Evolutionary conservation across 169 alveolate genomes (phyloP).

Genomic region (Eimeria praecox): DNA sequence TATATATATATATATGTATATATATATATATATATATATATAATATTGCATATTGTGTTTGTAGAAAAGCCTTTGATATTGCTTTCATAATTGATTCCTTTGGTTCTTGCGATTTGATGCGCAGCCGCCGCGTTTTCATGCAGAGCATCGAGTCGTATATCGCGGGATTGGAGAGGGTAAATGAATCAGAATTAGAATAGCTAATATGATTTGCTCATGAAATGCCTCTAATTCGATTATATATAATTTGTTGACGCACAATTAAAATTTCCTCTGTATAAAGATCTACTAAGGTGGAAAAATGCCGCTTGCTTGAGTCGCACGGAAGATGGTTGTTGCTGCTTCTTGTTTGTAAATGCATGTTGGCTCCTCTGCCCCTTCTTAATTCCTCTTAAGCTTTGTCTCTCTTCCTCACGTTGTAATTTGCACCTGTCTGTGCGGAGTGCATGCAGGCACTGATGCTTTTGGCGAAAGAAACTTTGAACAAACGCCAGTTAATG

Average conservation of each 20-base stretch:
- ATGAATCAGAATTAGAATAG: background rate
- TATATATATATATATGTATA: background rate
- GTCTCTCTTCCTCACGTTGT: background rate
- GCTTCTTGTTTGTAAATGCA: background rate
- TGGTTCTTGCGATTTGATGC: constrained; percentile 15
- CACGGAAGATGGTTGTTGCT: background rate
- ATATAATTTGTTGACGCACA: background rate
- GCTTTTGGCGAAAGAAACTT: constrained; percentile 74
- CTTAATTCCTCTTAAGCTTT: background rate
- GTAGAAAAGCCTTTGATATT: too few relatives aligned
- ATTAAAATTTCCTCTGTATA: background rate
- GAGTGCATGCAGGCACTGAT: constrained; percentile 51
- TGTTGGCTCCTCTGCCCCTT: too few relatives aligned
- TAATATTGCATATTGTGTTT: background rate
- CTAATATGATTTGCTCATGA: background rate
- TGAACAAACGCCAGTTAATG: constrained; percentile 79
- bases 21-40: background rate
- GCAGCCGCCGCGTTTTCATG: constrained; percentile 81
- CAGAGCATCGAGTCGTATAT: constrained; percentile 72
- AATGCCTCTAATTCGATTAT: background rate
- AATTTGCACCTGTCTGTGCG: background rate
- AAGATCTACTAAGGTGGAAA: background rate
- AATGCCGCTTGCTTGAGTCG: background rate
- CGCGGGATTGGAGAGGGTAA: constrained; percentile 80
- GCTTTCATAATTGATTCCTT: background rate